Evolutionary conservation across 208 protist species (phyloP).

Genomic region (Leishmania lainsoni): DNA sequence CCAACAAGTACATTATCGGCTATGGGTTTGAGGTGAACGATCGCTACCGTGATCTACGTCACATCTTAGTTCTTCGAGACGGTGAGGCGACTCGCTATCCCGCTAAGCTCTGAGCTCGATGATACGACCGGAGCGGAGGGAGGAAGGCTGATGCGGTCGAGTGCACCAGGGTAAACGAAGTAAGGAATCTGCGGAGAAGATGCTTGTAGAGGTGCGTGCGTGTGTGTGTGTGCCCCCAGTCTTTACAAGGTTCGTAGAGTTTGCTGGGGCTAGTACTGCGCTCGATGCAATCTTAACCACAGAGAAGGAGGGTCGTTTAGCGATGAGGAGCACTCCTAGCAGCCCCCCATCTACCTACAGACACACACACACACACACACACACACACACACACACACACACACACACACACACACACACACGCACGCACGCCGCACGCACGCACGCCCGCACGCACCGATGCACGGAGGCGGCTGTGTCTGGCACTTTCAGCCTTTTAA

Average conservation of each 20-base stretch:
- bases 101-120: constrained; percentile 43
- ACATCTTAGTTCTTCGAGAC: constrained; percentile 80
- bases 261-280: background rate
- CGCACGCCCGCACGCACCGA: background rate
- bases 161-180: background rate
- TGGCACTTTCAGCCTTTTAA: background rate
- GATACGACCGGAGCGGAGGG: background rate
- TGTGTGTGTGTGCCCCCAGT: background rate
- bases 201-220: background rate
- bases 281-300: background rate
- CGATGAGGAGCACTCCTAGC: background rate
- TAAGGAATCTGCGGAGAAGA: background rate
- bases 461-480: background rate
- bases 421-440: background rate
- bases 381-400: background rate
- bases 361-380: background rate
- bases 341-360: background rate
- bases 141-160: background rate
- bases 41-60: constrained; percentile 74
- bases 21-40: constrained; percentile 94
- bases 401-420: background rate
- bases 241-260: background rate
- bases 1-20: constrained; percentile 89
- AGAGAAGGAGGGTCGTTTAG: background rate
- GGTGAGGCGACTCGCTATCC: constrained; percentile 64